Conservation (phyloP, 2,329 filamentous ascomycete genomes). For the Emergomyces pasteurianus region DNA sequence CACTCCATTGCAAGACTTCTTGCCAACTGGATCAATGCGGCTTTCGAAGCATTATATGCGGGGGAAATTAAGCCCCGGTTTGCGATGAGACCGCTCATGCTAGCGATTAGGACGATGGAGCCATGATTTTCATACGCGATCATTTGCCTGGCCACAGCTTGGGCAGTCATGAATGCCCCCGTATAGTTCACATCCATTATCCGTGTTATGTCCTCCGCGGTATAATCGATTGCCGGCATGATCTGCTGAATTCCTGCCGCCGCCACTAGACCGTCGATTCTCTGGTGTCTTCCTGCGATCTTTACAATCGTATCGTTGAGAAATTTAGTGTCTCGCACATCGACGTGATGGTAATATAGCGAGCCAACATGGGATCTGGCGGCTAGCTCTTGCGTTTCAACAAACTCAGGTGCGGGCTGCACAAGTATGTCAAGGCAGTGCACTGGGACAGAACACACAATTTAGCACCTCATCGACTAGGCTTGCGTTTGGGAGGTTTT, state of each 20-base stretch:
- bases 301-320: slow-evolving; percentile 13
- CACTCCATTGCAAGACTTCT: slow-evolving; percentile 43
- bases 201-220: slow-evolving; percentile 28
- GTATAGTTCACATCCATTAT: slow-evolving; percentile 40
- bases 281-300: slow-evolving; percentile 8
- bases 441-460: slow-evolving; percentile 19
- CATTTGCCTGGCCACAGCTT: slow-evolving; percentile 30
- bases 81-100: slow-evolving; percentile 40
- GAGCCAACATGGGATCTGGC: slow-evolving; percentile 24
- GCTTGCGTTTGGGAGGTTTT: background rate
- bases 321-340: slow-evolving; percentile 33
- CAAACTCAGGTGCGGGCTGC: slow-evolving; percentile 34
- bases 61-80: slow-evolving; percentile 35
- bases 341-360: slow-evolving; percentile 36
- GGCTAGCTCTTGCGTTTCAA: slow-evolving; percentile 22
- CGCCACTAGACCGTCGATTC: slow-evolving; percentile 32
- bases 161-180: slow-evolving; percentile 38
- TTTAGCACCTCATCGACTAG: background rate
- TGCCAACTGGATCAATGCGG: slow-evolving; percentile 41
- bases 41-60: slow-evolving; percentile 44
- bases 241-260: slow-evolving; percentile 34
- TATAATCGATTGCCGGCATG: slow-evolving; percentile 29
- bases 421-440: slow-evolving; percentile 37
- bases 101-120: slow-evolving; percentile 39
- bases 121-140: slow-evolving; percentile 16